Conservation (phyloP, 805 yeast genomes). For the Maudiozyma saulgeensis region DNA sequence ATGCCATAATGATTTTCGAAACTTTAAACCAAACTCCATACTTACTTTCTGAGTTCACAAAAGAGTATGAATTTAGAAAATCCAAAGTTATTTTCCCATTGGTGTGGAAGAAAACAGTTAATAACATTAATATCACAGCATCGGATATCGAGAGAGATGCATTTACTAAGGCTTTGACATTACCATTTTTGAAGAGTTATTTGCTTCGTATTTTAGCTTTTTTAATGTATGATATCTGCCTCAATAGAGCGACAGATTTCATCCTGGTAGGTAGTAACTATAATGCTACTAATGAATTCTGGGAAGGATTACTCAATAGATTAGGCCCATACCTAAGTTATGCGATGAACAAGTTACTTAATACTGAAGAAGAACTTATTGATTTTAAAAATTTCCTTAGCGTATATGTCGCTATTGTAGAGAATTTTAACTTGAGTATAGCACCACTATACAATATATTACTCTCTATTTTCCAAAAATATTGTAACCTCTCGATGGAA, state of each 20-base stretch:
- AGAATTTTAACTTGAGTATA: conserved; percentile 55
- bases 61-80: conserved; percentile 63
- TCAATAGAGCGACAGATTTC: conserved; percentile 54
- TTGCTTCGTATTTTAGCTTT: conserved; percentile 63
- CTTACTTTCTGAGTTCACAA: conserved; percentile 53
- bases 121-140: conserved; percentile 12
- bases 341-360: conserved; percentile 36
- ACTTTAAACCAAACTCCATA: conserved; percentile 58
- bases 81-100: conserved; percentile 62
- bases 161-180: conserved; percentile 18
- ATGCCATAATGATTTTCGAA: conserved; percentile 72
- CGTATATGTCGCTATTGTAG: conserved; percentile 64
- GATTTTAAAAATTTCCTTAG: conserved; percentile 59
- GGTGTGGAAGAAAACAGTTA: conserved; percentile 32
- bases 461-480: conserved; percentile 48
- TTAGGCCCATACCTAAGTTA: conserved; percentile 48
- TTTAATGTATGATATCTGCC: conserved; percentile 61
- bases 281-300: conserved; percentile 50
- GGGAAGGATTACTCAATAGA: conserved; percentile 59
- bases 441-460: conserved; percentile 54
- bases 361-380: conserved; percentile 36
- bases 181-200: conserved; percentile 38
- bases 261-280: conserved; percentile 54
- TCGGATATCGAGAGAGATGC: conserved; percentile 24
- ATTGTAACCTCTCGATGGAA: conserved; percentile 44